phyloP scores from a whole-genome alignment of 202 grass and related monocot species.

The Elaeis oleifera region DNA sequence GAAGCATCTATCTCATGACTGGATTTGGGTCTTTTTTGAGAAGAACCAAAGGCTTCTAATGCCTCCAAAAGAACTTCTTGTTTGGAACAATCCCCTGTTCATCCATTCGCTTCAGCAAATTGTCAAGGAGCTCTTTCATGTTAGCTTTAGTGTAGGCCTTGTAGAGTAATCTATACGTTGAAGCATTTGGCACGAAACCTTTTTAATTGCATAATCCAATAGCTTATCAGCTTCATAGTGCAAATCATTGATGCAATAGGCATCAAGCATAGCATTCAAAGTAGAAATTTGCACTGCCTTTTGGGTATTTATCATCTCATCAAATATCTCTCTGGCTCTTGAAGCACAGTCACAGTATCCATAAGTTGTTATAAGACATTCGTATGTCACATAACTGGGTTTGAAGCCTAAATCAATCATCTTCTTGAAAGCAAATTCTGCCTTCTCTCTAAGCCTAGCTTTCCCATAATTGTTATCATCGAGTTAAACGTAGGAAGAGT shows the following conservation, averaged over 20 bases:
- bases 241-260: slow-evolving; percentile 81
- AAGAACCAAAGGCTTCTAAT: slow-evolving; percentile 53
- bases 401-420: slow-evolving; percentile 82
- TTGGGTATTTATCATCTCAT: slow-evolving; percentile 56
- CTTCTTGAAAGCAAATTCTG: slow-evolving; percentile 56
- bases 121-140: slow-evolving; percentile 66
- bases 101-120: slow-evolving; percentile 70
- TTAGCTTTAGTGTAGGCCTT: slow-evolving; percentile 64
- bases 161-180: slow-evolving; percentile 96
- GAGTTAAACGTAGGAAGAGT: slow-evolving; percentile 92
- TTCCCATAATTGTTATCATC: slow-evolving; percentile 97
- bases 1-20: slow-evolving; percentile 30
- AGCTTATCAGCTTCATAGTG: slow-evolving; percentile 65
- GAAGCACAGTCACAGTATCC: slow-evolving; percentile 76
- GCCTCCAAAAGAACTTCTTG: slow-evolving; percentile 92
- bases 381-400: slow-evolving; percentile 68
- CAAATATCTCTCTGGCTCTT: slow-evolving; percentile 63
- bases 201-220: slow-evolving; percentile 53
- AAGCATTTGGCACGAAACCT: slow-evolving; percentile 39
- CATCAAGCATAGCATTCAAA: slow-evolving; percentile 77
- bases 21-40: slow-evolving; percentile 30
- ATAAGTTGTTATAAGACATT: slow-evolving; percentile 82
- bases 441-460: slow-evolving; percentile 78
- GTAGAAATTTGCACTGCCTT: slow-evolving; percentile 53
- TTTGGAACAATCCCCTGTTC: slow-evolving; percentile 80